Evolutionary conservation across 768 basidiomycete species (phyloP), one percentile per base, ranked within the genome.

Genomic region (Tylopilus subfusipes): DNA sequence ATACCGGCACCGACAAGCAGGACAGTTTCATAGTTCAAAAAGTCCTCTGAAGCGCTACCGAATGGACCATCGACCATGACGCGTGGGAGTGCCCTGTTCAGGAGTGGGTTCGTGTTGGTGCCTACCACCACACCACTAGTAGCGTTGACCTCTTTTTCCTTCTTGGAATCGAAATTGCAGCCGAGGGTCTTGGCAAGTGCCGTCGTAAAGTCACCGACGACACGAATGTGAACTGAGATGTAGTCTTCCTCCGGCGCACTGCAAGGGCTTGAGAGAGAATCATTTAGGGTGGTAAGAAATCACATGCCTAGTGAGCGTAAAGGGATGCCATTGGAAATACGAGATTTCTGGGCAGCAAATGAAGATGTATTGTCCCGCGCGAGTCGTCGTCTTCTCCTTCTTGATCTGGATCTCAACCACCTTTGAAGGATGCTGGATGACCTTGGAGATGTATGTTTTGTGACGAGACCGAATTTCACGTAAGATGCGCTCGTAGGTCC

Each of bases 51-150:
- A 10, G 95, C 93, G 56, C 83, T 86, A 14, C 95, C 95, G 67
- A 97, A 98, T 5, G 95, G 95, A 16, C 94, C 95, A 64, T 98
- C 95, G 47, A 98, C 82, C 94, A 97, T 97, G 64, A 98, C 78
- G 54, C 95, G 85, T 11, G 95, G 95, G 4, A 98, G 80, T 8
- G 86, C 76, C 34, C 84, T 79, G 68, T 86, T 87, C 52, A 92
- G 56, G 1, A 86, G 80, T 2, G 82, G 81, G 66, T 81, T 81
- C 18, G 75, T 66, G 42, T 71, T 72, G 29, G 82, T 82, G 18
- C 81, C 81, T 21, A 92, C 72, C 40, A 88, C 82, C 69, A 78
- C 82, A 43, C 84, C 82, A 8, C 82, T 83, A 25, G 68, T 61
- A 10, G 70, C 71, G 18, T 68, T 65, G 4, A 76, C 77, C 21